These are phyloP conservation scores for Gamsiella multidivaricata DNA, from an alignment of 192 early-diverging fungal species.

Conservation along the genomic window DNA sequence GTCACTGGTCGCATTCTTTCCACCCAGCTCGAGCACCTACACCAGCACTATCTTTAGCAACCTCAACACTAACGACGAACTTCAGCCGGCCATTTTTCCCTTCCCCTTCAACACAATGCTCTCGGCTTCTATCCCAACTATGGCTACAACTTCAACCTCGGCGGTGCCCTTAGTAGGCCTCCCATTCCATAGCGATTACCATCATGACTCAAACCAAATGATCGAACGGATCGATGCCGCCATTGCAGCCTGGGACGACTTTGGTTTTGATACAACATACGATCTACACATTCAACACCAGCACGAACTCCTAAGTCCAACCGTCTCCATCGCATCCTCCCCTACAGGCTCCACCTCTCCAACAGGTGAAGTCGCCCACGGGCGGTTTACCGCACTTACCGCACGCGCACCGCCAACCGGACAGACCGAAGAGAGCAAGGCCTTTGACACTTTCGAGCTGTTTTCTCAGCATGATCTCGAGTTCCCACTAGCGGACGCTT, in stretches of 20 bases:
- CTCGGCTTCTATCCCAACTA: neutral
- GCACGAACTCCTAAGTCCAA: neutral
- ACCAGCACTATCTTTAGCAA: neutral
- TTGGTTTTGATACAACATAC: neutral
- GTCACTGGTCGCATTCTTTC: neutral
- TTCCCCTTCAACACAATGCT: neutral
- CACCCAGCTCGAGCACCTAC: neutral
- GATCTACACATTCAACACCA: neutral
- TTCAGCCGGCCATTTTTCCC: no score
- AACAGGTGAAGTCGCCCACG: neutral
- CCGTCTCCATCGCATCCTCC: neutral
- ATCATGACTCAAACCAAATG: neutral
- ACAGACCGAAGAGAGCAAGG: neutral
- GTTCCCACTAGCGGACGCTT: neutral
- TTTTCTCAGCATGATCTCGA: slow-evolving; percentile 12
- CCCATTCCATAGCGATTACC: neutral
- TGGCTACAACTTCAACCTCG: neutral
- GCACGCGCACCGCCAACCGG: neutral
- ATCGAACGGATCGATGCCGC: neutral
- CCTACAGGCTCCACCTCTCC: neutral
- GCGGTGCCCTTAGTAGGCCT: neutral
- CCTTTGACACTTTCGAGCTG: slow-evolving; percentile 3
- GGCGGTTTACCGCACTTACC: neutral
- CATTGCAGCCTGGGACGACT: neutral
- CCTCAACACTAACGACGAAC: neutral